Conservation (phyloP, 495 filamentous ascomycete species). For the Hypoxylon crocopeplum region DNA sequence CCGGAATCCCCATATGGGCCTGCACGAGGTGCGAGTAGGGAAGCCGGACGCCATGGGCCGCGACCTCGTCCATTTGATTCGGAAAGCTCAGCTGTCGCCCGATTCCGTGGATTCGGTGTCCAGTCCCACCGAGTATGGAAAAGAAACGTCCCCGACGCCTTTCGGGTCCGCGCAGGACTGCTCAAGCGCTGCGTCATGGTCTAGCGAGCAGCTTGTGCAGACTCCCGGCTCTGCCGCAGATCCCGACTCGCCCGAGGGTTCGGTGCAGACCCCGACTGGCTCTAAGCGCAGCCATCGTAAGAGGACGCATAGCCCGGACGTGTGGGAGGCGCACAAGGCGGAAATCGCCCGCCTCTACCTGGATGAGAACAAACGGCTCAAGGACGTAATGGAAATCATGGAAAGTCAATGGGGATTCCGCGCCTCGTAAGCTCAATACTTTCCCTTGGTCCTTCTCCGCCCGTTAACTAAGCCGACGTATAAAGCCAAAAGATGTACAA, state of each 20-base stretch:
- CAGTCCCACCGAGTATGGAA: slow-evolving; percentile 13
- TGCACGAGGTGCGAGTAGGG: slow-evolving; percentile 17
- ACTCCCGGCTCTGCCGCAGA: slow-evolving; percentile 10
- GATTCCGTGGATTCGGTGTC: slow-evolving; percentile 20
- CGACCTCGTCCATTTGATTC: slow-evolving; percentile 27
- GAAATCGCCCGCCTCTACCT: slow-evolving; percentile 41
- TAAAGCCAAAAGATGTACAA: slow-evolving; percentile 50
- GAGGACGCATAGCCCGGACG: slow-evolving; percentile 38
- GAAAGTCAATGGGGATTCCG: slow-evolving; percentile 65
- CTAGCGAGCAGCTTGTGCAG: slow-evolving; percentile 8
- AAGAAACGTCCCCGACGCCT: slow-evolving; percentile 16
- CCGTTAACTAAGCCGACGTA: slow-evolving; percentile 28
- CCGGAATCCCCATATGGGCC: slow-evolving; percentile 23
- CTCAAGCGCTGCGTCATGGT: slow-evolving; percentile 2
- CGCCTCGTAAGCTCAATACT: slow-evolving; percentile 41
- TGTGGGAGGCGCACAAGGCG: slow-evolving; percentile 40
- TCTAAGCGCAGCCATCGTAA: slow-evolving; percentile 30
- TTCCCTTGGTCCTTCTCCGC: slow-evolving; percentile 4
- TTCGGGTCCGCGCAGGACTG: slow-evolving; percentile 1
- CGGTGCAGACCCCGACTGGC: slow-evolving; percentile 11
- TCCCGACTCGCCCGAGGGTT: slow-evolving; percentile 11
- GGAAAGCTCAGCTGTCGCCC: slow-evolving; percentile 24
- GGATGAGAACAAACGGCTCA: slow-evolving; percentile 41
- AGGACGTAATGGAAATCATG: slow-evolving; percentile 95
- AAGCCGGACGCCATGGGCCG: slow-evolving; percentile 29